These are phyloP conservation scores for Kwoniella botswanensis DNA, from an alignment of 768 basidiomycete genomes.

Conservation along the genomic window DNA sequence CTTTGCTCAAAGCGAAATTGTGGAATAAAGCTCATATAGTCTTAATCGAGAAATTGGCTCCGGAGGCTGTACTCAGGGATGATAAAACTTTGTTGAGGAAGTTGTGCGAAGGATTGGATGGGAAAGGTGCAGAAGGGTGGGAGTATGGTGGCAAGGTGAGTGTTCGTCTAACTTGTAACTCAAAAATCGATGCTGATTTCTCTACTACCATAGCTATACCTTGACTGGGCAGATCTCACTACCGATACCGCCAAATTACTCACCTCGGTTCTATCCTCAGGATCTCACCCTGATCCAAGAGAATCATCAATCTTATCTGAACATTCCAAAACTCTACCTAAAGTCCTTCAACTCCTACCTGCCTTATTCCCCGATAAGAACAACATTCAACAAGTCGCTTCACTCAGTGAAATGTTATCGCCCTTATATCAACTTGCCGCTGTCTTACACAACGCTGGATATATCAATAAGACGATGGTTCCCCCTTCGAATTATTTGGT, in stretches of 20 bases:
- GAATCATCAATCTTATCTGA: constrained; percentile 24
- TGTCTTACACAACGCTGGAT: constrained; percentile 33
- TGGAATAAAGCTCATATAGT: constrained; percentile 79
- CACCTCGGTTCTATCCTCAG: constrained; percentile 17
- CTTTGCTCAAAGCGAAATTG: constrained; percentile 72
- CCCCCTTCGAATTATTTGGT: constrained; percentile 28
- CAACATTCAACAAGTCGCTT: constrained; percentile 45
- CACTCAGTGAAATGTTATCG: constrained; percentile 49
- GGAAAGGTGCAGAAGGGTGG: constrained; percentile 73
- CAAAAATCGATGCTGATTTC: neutral
- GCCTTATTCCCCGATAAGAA: constrained; percentile 43
- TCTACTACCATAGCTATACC: constrained; percentile 3
- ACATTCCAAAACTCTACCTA: constrained; percentile 28
- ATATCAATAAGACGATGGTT: constrained; percentile 26
- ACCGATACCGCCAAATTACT: constrained; percentile 14
- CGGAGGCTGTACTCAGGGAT: constrained; percentile 78
- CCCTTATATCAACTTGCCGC: constrained; percentile 42
- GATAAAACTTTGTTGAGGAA: constrained; percentile 69
- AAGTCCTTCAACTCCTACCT: constrained; percentile 44
- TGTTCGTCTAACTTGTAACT: neutral
- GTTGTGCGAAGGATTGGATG: constrained; percentile 72
- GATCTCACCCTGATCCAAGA: constrained; percentile 19
- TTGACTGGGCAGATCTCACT: constrained; percentile 8
- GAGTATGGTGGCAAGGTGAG: constrained; percentile 78
- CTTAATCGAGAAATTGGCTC: constrained; percentile 82